Conservation (phyloP, 495 filamentous ascomycete genomes). For the Penicillium paradoxum region DNA sequence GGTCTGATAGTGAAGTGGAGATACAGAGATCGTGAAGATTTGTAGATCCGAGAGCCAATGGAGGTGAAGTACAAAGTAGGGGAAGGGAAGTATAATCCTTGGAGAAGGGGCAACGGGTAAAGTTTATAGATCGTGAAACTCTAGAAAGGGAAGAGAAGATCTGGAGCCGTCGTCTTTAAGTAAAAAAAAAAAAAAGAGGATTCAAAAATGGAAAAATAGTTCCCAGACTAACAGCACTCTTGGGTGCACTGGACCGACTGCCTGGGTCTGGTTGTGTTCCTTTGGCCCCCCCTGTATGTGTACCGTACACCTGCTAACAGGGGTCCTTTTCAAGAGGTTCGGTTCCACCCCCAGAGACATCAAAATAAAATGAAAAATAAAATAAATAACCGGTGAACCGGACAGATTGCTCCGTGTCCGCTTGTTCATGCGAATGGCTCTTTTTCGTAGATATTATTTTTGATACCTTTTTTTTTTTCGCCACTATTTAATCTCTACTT, state of each 20-base stretch:
- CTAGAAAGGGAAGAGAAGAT: slow-evolving; percentile 14
- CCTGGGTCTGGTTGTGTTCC: slow-evolving; percentile 20
- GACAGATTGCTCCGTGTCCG: slow-evolving; percentile 11
- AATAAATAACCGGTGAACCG: slow-evolving; percentile 18
- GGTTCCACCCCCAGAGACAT: slow-evolving; percentile 18
- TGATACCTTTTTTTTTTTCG: slow-evolving; percentile 4
- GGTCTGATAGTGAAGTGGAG: background rate
- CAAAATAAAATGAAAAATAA: background rate
- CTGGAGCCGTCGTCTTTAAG: slow-evolving; percentile 24
- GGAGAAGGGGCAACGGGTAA: slow-evolving; percentile 14
- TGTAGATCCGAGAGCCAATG: slow-evolving; percentile 6
- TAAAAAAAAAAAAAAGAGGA: slow-evolving; percentile 12
- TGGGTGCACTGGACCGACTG: slow-evolving; percentile 23
- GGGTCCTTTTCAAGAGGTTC: slow-evolving; percentile 3
- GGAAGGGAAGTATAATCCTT: no score
- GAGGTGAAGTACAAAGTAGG: slow-evolving; percentile 2
- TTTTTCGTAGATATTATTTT: background rate
- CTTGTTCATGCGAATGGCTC: slow-evolving; percentile 1
- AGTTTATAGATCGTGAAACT: slow-evolving; percentile 23
- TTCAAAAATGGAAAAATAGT: slow-evolving; percentile 12
- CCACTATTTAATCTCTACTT: slow-evolving; percentile 15
- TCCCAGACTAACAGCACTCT: slow-evolving; percentile 16
- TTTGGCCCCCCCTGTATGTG: slow-evolving; percentile 23
- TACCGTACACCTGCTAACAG: slow-evolving; percentile 28
- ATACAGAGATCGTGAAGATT: background rate